phyloP scores from a whole-genome alignment of 768 basidiomycete genomes.

The Gymnopilus junonius region DNA sequence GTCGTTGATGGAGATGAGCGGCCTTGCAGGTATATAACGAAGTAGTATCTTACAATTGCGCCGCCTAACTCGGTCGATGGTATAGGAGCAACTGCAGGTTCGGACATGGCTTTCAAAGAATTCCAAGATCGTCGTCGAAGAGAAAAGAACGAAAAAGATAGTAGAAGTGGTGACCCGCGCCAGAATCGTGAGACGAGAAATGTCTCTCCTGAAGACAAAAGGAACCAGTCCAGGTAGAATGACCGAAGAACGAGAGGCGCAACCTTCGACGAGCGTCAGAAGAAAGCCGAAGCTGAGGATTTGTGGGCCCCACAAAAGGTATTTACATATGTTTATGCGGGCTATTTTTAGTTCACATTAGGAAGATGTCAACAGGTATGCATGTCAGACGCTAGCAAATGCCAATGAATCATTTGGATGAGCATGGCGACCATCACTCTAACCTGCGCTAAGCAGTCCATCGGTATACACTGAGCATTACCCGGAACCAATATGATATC shows the following conservation, averaged over 20 bases:
- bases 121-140: constrained; percentile 7
- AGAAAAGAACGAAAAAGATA: constrained; percentile 18
- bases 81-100: constrained; percentile 32
- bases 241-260: constrained; percentile 22
- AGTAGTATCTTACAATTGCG: constrained; percentile 36
- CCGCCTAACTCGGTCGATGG: constrained; percentile 37
- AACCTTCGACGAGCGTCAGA: constrained; percentile 20
- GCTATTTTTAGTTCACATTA: constrained; percentile 10
- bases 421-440: constrained; percentile 21
- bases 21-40: background rate
- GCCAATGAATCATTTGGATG: constrained; percentile 1
- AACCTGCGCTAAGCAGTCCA: background rate
- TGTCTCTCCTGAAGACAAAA: constrained; percentile 31
- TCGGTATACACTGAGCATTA: background rate
- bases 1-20: background rate
- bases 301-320: constrained; percentile 1
- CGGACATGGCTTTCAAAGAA: constrained; percentile 14
- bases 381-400: background rate
- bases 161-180: constrained; percentile 45
- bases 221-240: constrained; percentile 40
- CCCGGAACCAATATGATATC: background rate
- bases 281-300: background rate
- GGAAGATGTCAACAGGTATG: constrained; percentile 3
- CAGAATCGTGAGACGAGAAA: constrained; percentile 27
- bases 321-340: constrained; percentile 22